phyloP scores from a whole-genome alignment of 495 filamentous ascomycete genomes.

The Cercophora sp. region DNA sequence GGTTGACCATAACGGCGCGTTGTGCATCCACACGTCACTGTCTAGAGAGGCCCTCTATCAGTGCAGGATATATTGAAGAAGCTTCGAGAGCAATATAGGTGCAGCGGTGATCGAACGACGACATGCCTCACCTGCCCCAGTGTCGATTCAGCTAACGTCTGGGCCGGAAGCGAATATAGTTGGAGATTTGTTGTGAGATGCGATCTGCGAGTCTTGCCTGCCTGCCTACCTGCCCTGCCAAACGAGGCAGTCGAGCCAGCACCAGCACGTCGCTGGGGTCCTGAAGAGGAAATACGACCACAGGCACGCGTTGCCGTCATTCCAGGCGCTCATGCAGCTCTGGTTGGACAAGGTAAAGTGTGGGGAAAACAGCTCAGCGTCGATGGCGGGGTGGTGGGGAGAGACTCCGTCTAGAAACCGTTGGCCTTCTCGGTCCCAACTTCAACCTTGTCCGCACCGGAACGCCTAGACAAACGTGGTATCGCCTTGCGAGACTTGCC shows the following conservation, averaged over 20 bases:
- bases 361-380: too few relatives aligned
- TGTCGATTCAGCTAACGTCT: background rate
- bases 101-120: background rate
- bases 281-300: constrained; percentile 14
- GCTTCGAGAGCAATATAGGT: constrained; percentile 8
- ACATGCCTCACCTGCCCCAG: constrained; percentile 1
- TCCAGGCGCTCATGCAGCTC: constrained; percentile 20
- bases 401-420: too few relatives aligned
- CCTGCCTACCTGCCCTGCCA: background rate
- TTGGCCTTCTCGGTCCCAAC: too few relatives aligned
- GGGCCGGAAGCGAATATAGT: constrained; percentile 11
- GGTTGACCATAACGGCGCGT: too few relatives aligned
- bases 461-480: too few relatives aligned
- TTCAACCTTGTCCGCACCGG: too few relatives aligned
- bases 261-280: background rate
- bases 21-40: too few relatives aligned
- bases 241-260: background rate
- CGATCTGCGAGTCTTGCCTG: background rate
- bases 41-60: constrained; percentile 5
- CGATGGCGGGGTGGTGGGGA: constrained; percentile 2
- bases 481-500: too few relatives aligned
- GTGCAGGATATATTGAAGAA: constrained; percentile 6
- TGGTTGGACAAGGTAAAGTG: constrained; percentile 31
- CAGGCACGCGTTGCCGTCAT: constrained; percentile 31
- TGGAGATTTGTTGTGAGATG: background rate